Evolutionary conservation across 139 green algal species (phyloP).

Genomic region (Coelastrella sp.): DNA sequence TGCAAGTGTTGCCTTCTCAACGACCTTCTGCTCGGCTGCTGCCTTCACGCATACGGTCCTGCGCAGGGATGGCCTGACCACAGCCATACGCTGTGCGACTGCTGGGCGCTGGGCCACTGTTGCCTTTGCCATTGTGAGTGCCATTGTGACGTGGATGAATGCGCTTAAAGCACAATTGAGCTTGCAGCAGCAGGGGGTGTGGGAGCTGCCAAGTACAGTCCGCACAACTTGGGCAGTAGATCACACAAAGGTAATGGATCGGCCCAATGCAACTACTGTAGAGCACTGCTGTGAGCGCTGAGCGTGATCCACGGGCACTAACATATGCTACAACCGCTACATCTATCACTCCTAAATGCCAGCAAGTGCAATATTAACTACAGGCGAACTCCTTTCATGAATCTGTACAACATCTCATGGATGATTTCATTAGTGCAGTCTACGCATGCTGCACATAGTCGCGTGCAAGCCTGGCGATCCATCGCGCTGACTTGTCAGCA

Average conservation of each 20-base stretch:
- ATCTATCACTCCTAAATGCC: neutral
- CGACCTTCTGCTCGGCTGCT: constrained; percentile 24
- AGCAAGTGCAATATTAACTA: too few species aligned
- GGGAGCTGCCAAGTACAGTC: neutral
- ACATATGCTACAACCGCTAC: constrained; percentile 1
- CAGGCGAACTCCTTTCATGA: too few species aligned
- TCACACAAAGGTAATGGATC: neutral
- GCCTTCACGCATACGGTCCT: constrained; percentile 21
- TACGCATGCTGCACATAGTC: too few species aligned
- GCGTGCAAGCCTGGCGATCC: too few species aligned
- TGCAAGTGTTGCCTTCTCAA: constrained; percentile 20
- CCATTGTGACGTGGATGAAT: neutral
- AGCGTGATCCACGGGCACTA: neutral
- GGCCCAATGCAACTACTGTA: neutral
- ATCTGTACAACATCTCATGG: too few species aligned
- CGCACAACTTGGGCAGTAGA: neutral
- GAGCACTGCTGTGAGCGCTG: neutral
- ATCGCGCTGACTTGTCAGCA: too few species aligned
- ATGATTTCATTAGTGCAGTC: too few species aligned
- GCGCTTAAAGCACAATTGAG: neutral
- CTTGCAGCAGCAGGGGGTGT: neutral
- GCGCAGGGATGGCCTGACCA: constrained; percentile 1
- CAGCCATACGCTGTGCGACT: constrained; percentile 4
- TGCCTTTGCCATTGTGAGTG: neutral
- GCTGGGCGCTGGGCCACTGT: constrained; percentile 9